phyloP scores from a whole-genome alignment of 805 yeast genomes.

The Ogataea trehalophila region DNA sequence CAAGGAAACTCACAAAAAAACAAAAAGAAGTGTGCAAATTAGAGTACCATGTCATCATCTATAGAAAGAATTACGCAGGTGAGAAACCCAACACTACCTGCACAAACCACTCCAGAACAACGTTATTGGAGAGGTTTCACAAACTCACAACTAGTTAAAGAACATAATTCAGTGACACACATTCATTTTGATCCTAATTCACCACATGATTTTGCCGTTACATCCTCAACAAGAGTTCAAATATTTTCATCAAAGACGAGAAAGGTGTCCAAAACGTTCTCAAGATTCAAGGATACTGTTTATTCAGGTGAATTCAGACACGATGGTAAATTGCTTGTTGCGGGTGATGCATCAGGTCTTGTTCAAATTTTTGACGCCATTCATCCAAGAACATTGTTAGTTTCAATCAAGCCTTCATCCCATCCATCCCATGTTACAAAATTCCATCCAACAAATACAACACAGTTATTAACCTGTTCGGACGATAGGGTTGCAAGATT shows the following conservation, averaged over 20 bases:
- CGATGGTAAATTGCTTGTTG: slow-evolving; percentile 88
- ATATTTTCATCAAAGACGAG: slow-evolving; percentile 91
- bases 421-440: slow-evolving; percentile 93
- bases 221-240: slow-evolving; percentile 88
- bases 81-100: slow-evolving; percentile 73
- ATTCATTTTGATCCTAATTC: slow-evolving; percentile 79
- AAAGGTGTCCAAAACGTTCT: slow-evolving; percentile 81
- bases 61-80: slow-evolving; percentile 60
- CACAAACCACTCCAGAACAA: slow-evolving; percentile 86
- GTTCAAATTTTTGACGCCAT: slow-evolving; percentile 87
- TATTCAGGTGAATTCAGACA: slow-evolving; percentile 86
- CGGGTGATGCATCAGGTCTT: slow-evolving; percentile 92
- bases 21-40: not conserved
- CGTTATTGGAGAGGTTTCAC: slow-evolving; percentile 87
- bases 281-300: slow-evolving; percentile 86
- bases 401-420: slow-evolving; percentile 74
- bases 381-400: slow-evolving; percentile 67
- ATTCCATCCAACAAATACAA: slow-evolving; percentile 74
- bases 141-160: slow-evolving; percentile 86
- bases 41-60: slow-evolving; percentile 62
- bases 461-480: slow-evolving; percentile 78
- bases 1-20: not conserved
- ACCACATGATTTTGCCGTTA: slow-evolving; percentile 91
- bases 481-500: slow-evolving; percentile 86
- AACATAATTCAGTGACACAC: slow-evolving; percentile 86